Conservation (phyloP, 352 stramenopile genomes). For the Globisporangium radiosum region DNA sequence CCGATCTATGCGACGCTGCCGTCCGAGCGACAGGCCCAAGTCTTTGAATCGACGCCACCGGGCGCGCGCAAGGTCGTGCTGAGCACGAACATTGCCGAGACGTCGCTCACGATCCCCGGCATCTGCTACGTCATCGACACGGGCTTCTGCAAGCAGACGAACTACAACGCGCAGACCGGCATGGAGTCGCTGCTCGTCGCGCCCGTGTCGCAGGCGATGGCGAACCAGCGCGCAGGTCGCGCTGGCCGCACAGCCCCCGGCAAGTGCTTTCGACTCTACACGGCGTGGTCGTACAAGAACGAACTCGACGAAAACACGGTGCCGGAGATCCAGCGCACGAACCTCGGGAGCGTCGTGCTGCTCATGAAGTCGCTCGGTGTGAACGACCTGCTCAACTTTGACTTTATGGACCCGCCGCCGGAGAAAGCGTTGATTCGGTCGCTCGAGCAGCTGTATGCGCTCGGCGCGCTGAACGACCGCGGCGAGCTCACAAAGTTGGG, state of each 20-base stretch:
- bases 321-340: conserved; percentile 97
- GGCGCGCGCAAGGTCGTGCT: conserved; percentile 97
- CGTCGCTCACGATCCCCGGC: conserved; percentile 98
- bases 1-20: conserved; percentile 99
- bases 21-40: conserved; percentile 97
- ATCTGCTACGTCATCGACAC: conserved; percentile 99
- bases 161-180: conserved; percentile 96
- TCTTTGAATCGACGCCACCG: conserved; percentile 97
- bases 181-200: conserved; percentile 99
- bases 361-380: conserved; percentile 99
- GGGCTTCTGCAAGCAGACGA: conserved; percentile 99
- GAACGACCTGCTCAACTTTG: conserved; percentile 99
- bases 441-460: conserved; percentile 97
- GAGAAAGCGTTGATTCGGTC: conserved; percentile 97
- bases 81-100: conserved; percentile 99
- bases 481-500: conserved; percentile 97
- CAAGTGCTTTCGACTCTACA: conserved; percentile 99
- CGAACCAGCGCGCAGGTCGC: conserved; percentile 94
- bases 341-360: conserved; percentile 97
- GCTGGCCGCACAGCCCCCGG: conserved; percentile 95
- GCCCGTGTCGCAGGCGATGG: conserved; percentile 95
- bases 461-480: conserved; percentile 98
- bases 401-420: conserved; percentile 99
- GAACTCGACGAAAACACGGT: conserved; percentile 98
- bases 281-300: conserved; percentile 97